Conservation (phyloP, 345 rosid genomes). For the Kernera saxatilis region DNA sequence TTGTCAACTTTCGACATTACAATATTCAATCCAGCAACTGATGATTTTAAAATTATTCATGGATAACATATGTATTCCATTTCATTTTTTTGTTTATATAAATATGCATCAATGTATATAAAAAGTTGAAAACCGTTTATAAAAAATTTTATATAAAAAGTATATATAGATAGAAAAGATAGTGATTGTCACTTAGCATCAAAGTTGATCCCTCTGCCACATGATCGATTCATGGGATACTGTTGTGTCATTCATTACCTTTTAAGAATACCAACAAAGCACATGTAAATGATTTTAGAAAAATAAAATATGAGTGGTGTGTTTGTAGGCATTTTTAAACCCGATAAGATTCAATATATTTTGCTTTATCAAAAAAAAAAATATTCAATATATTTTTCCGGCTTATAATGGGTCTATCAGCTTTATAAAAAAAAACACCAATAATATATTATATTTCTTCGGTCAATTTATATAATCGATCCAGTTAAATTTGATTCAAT, state of each 20-base stretch:
- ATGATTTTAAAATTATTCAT: neutral
- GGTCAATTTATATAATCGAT: no score
- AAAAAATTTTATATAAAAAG: slow-evolving; percentile 9
- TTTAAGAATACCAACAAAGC: slow-evolving; percentile 15
- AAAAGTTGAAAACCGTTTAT: no score
- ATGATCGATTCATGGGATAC: slow-evolving; percentile 6
- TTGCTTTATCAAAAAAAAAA: no score
- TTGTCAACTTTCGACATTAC: neutral
- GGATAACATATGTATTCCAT: slow-evolving; percentile 15
- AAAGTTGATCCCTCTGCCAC: slow-evolving; percentile 15
- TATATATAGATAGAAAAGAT: slow-evolving; percentile 14
- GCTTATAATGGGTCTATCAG: no score
- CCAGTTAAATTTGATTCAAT: no score
- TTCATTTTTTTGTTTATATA: neutral
- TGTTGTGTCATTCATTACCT: slow-evolving; percentile 17
- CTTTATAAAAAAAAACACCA: no score
- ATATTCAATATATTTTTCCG: no score
- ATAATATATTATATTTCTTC: no score
- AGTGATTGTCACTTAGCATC: slow-evolving; percentile 27
- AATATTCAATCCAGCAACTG: neutral
- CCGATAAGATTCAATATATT: neutral
- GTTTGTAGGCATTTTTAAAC: neutral
- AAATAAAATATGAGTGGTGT: neutral
- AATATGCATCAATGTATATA: neutral
- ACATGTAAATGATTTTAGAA: neutral